A percentile compares a stretch with the other conserved stretches of the same genome.
Evolutionary conservation across 257 asterid species (phyloP).

Genomic region (Coffea eugenioides): DNA sequence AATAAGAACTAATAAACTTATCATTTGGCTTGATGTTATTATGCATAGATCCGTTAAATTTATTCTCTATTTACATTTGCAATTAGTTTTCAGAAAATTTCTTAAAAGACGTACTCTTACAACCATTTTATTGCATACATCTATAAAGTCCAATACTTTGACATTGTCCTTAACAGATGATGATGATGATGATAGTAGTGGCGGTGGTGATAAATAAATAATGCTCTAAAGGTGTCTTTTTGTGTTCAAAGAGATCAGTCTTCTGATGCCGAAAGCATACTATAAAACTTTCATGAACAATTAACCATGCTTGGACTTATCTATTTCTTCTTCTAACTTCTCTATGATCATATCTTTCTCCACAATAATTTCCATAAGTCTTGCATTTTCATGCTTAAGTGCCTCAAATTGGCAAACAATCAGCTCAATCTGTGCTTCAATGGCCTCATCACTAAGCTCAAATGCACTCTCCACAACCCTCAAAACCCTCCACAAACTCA

Average conservation of each 20-base stretch:
- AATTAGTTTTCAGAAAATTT: too few relatives aligned
- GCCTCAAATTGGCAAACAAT: conserved; percentile 28
- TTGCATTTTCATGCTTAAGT: conserved; percentile 26
- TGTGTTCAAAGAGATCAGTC: not conserved
- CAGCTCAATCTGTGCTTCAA: conserved; percentile 26
- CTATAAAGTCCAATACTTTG: too few relatives aligned
- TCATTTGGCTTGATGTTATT: too few relatives aligned
- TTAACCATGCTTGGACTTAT: not conserved
- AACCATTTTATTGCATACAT: too few relatives aligned
- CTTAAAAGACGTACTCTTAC: too few relatives aligned
- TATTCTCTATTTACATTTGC: too few relatives aligned
- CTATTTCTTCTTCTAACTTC: conserved; percentile 19
- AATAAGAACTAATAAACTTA: too few relatives aligned
- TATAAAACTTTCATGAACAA: not conserved
- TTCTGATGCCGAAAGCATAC: not conserved
- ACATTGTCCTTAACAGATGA: too few relatives aligned
- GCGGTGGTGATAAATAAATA: too few relatives aligned
- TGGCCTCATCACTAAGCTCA: conserved; percentile 36
- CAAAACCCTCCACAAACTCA: conserved; percentile 36
- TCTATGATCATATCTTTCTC: conserved; percentile 30
- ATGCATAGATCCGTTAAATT: too few relatives aligned
- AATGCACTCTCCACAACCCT: conserved; percentile 37
- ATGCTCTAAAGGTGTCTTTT: not conserved
- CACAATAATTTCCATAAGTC: conserved; percentile 21
- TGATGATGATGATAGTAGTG: too few relatives aligned